A percentile compares a stretch with the other conserved stretches of the same genome.
phyloP scores from a whole-genome alignment of 2,329 filamentous ascomycete genomes.

The Cylindrodendrum hubeiense region DNA sequence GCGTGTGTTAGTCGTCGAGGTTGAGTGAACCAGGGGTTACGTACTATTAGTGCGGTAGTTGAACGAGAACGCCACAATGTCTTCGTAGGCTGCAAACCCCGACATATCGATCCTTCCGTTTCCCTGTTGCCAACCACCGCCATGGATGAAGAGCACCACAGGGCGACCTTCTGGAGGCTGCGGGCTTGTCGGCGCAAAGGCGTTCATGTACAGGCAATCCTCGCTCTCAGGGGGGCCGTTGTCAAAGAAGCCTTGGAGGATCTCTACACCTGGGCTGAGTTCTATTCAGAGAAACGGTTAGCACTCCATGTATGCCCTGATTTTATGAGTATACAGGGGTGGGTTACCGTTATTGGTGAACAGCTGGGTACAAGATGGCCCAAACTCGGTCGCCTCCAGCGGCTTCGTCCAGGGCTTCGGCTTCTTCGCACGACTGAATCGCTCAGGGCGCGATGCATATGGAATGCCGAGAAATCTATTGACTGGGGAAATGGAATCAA shows the following conservation, averaged over 20 bases:
- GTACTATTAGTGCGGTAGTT: conserved; percentile 45
- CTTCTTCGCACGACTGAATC: conserved; percentile 29
- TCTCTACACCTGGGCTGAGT: conserved; percentile 32
- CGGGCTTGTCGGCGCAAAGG: conserved; percentile 37
- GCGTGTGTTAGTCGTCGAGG: background rate
- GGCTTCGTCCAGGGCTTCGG: conserved; percentile 32
- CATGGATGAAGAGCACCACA: conserved; percentile 43
- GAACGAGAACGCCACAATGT: conserved; percentile 42
- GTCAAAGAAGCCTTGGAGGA: conserved; percentile 38
- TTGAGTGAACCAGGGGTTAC: background rate
- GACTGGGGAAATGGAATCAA: conserved; percentile 25
- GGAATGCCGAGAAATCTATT: conserved; percentile 41
- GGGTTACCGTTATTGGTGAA: conserved; percentile 28
- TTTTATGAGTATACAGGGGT: background rate
- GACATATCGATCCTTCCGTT: conserved; percentile 39
- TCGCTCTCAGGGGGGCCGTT: conserved; percentile 39
- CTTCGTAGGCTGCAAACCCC: conserved; percentile 43
- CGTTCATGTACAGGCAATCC: conserved; percentile 46
- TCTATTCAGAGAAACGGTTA: conserved; percentile 25
- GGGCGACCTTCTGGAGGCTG: conserved; percentile 26
- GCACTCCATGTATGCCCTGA: background rate
- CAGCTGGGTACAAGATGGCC: conserved; percentile 34
- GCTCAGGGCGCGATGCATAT: conserved; percentile 31
- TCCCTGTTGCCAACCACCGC: conserved; percentile 42
- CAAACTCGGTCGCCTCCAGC: conserved; percentile 26